Conservation (phyloP, 1,139 yeast species). For the Geotrichum restrictum region DNA sequence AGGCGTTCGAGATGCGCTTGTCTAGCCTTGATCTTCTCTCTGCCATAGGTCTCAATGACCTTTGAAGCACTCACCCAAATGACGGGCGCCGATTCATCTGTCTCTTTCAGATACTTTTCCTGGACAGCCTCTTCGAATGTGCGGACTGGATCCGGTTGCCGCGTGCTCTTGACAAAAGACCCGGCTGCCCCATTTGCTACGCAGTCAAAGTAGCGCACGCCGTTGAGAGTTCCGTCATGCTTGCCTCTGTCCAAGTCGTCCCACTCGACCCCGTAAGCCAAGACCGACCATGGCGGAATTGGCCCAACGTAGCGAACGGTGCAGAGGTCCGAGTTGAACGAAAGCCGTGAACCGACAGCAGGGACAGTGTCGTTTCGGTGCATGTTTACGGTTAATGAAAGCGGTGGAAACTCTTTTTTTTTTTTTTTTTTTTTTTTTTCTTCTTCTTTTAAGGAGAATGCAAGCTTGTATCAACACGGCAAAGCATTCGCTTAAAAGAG, state of each 20-base stretch:
- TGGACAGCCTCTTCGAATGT: slow-evolving; percentile 51
- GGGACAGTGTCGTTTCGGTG: slow-evolving; percentile 1
- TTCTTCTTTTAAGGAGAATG: background rate
- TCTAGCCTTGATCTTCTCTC: slow-evolving; percentile 49
- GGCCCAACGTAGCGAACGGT: slow-evolving; percentile 62
- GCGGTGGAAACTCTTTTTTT: background rate
- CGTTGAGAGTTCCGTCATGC: slow-evolving; percentile 51
- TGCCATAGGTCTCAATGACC: slow-evolving; percentile 59
- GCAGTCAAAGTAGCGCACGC: slow-evolving; percentile 45
- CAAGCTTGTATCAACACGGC: background rate
- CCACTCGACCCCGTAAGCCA: slow-evolving; percentile 84
- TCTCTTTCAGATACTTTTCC: slow-evolving; percentile 45
- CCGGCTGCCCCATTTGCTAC: slow-evolving; percentile 46
- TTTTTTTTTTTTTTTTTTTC: background rate
- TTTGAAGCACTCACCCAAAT: slow-evolving; percentile 45
- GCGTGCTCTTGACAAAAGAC: slow-evolving; percentile 58
- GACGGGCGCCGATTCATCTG: slow-evolving; percentile 25
- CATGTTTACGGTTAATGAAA: background rate
- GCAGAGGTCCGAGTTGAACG: slow-evolving; percentile 50
- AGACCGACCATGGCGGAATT: slow-evolving; percentile 58
- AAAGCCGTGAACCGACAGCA: slow-evolving; percentile 46
- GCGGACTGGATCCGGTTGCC: slow-evolving; percentile 33
- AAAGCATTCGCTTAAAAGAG: background rate
- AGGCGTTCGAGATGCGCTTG: slow-evolving; percentile 50
- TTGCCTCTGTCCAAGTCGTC: slow-evolving; percentile 59